Conservation (phyloP, 495 filamentous ascomycete genomes). For the Jackrogersella multiformis region DNA sequence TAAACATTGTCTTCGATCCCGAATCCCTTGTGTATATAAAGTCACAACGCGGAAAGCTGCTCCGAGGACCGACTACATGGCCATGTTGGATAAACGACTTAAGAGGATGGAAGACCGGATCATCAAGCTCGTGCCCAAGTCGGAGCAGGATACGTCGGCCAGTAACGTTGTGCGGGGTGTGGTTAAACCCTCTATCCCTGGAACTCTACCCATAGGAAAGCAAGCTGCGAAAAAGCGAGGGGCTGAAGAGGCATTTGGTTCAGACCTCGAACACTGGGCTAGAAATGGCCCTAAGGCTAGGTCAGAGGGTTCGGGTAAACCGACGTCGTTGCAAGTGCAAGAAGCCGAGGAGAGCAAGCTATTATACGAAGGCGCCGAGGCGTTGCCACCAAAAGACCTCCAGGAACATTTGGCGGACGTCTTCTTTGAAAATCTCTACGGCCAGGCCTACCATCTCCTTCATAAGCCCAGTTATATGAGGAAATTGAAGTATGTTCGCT, state of each 20-base stretch:
- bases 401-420: constrained; percentile 95
- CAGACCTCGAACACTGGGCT: constrained; percentile 85
- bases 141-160: constrained; percentile 67
- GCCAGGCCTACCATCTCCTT: constrained; percentile 92
- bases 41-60: constrained; percentile 93
- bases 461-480: constrained; percentile 98
- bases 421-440: constrained; percentile 96
- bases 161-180: constrained; percentile 59
- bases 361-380: constrained; percentile 81
- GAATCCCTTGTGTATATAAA: constrained; percentile 99
- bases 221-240: constrained; percentile 76
- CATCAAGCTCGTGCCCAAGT: constrained; percentile 92
- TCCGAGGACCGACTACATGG: constrained; percentile 98
- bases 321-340: constrained; percentile 66
- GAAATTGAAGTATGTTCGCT: constrained; percentile 67
- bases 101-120: constrained; percentile 98
- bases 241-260: constrained; percentile 88
- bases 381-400: constrained; percentile 85
- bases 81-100: constrained; percentile 93
- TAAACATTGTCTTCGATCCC: constrained; percentile 92
- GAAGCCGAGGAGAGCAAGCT: constrained; percentile 77
- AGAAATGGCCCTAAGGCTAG: constrained; percentile 61
- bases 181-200: constrained; percentile 81
- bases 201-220: constrained; percentile 61
- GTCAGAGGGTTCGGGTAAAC: constrained; percentile 58